Conservation (phyloP, 2,329 filamentous ascomycete species). For the Paraconiothyrium sp. region DNA sequence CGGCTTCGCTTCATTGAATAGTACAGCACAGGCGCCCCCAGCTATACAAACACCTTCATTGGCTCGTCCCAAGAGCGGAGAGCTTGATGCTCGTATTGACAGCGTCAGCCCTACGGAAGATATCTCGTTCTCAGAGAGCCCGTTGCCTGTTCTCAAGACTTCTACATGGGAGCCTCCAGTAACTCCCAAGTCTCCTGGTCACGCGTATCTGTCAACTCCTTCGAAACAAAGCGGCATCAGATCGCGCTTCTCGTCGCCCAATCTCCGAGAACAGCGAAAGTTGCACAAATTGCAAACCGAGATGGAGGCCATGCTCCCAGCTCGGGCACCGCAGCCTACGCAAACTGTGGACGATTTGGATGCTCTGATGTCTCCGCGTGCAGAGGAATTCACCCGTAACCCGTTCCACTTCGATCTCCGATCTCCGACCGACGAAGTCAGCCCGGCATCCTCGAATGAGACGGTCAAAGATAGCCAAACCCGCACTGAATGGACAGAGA, state of each 20-base stretch:
- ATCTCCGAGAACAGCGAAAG: conserved; percentile 48
- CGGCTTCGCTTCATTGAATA: conserved; percentile 48
- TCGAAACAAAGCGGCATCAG: conserved; percentile 35
- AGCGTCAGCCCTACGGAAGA: conserved; percentile 33
- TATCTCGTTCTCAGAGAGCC: conserved; percentile 22
- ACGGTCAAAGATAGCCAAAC: conserved; percentile 43
- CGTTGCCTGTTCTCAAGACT: conserved; percentile 15
- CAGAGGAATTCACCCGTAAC: conserved; percentile 73
- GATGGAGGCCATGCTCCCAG: conserved; percentile 49
- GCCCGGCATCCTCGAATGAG: conserved; percentile 44
- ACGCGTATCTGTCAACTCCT: conserved; percentile 42
- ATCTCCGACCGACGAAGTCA: conserved; percentile 36
- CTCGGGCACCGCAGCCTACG: conserved; percentile 33
- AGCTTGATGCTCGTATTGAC: conserved; percentile 32
- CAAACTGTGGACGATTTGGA: conserved; percentile 55
- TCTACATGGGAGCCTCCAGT: conserved; percentile 18
- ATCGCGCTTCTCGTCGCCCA: conserved; percentile 52
- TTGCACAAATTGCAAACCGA: conserved; percentile 52
- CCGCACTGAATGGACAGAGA: conserved; percentile 38
- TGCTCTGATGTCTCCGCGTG: conserved; percentile 74
- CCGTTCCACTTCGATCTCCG: conserved; percentile 49
- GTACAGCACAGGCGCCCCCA: conserved; percentile 41
- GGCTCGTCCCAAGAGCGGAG: conserved; percentile 22
- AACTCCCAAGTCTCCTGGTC: conserved; percentile 27
- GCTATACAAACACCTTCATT: conserved; percentile 26